phyloP scores from a whole-genome alignment of 805 yeast species.

The Starmerella tilneyi region DNA sequence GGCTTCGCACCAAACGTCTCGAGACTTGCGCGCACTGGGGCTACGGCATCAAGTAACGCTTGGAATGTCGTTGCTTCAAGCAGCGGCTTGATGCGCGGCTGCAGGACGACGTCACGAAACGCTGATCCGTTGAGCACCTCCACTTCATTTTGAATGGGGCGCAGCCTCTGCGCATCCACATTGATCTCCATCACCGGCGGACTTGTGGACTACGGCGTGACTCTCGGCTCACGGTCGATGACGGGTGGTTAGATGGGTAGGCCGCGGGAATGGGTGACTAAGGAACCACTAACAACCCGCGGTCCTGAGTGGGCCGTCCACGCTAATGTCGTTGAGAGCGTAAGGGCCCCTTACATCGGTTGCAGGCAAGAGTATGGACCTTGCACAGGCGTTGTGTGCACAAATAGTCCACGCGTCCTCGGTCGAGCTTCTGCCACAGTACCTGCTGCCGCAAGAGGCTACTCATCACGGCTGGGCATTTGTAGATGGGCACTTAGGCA shows the following conservation, averaged over 20 bases:
- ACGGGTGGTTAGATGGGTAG: background rate
- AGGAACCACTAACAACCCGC: background rate
- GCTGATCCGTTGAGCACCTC: conserved; percentile 28
- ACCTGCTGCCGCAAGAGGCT: conserved; percentile 10
- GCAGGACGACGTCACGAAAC: conserved; percentile 25
- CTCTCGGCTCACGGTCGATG: no score
- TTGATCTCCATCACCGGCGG: conserved; percentile 17
- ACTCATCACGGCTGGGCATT: conserved; percentile 5
- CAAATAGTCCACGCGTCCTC: background rate
- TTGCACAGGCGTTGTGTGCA: conserved; percentile 9
- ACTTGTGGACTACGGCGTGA: no score
- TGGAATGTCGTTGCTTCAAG: conserved; percentile 24
- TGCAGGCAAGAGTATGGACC: conserved; percentile 8
- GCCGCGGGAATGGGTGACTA: background rate
- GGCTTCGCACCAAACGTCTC: conserved; percentile 21
- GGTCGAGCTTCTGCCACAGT: conserved; percentile 19
- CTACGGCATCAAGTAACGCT: conserved; percentile 23
- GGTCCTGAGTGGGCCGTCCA: background rate
- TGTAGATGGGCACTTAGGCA: conserved; percentile 26
- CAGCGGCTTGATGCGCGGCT: conserved; percentile 26
- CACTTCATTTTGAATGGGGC: conserved; percentile 26
- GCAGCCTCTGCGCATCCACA: conserved; percentile 25
- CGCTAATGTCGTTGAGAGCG: no score
- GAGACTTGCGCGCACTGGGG: conserved; percentile 24
- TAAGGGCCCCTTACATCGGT: background rate